These are phyloP conservation scores for Allomyces macrogynus DNA, from an alignment of 192 early-diverging fungal species.

Conservation along the genomic window DNA sequence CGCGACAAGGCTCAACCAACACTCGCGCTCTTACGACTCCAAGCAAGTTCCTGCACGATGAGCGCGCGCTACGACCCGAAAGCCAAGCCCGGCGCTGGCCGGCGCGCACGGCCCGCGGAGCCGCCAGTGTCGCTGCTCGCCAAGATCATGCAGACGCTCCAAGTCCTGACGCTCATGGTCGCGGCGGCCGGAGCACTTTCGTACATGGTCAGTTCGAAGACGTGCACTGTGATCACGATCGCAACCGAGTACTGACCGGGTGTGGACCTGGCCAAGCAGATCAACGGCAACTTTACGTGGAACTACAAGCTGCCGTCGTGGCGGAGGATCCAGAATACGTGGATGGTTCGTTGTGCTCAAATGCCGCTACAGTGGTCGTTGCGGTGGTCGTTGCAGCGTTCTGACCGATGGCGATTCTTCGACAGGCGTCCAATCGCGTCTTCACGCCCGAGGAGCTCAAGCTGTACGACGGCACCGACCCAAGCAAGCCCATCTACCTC, in stretches of 20 bases:
- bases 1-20: no score
- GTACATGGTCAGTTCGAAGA: neutral
- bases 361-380: no score
- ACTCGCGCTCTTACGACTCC: no score
- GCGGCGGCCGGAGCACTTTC: neutral
- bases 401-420: neutral
- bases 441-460: conserved; percentile 61
- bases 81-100: no score
- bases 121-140: no score
- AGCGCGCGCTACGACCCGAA: no score
- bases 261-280: neutral
- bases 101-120: no score
- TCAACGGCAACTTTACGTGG: neutral
- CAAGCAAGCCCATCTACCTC: conserved; percentile 62
- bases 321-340: neutral
- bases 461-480: conserved; percentile 67
- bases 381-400: neutral
- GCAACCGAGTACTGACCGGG: neutral
- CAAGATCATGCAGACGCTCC: neutral
- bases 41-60: no score
- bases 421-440: conserved; percentile 17
- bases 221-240: neutral
- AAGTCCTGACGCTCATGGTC: neutral
- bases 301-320: neutral
- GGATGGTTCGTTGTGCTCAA: no score